Percentiles rank a stretch among this genome's conserved stretches.
phyloP scores from a whole-genome alignment of 768 basidiomycete genomes.

The Lentinula sp. region DNA sequence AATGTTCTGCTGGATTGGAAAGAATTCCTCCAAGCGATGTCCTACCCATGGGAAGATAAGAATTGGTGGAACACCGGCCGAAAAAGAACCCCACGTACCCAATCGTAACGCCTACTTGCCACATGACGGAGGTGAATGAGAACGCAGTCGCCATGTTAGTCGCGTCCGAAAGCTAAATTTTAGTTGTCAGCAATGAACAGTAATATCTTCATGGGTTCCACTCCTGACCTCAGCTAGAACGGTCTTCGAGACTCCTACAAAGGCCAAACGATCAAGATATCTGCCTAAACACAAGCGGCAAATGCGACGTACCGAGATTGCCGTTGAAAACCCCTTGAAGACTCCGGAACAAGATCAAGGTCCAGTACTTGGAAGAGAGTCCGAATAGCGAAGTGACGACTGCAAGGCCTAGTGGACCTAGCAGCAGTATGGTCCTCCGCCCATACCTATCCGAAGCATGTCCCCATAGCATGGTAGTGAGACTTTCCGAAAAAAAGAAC shows the following conservation, averaged over 20 bases:
- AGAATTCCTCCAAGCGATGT: constrained; percentile 14
- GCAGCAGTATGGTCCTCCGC: constrained; percentile 8
- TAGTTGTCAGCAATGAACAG: not conserved
- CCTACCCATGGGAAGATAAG: not conserved
- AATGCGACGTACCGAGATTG: constrained; percentile 1
- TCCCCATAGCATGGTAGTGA: not conserved
- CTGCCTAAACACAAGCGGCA: not conserved
- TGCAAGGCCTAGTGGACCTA: constrained; percentile 6
- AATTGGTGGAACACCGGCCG: no score
- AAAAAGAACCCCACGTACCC: not conserved
- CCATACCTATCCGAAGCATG: constrained; percentile 9
- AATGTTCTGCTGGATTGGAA: constrained; percentile 10
- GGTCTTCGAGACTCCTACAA: not conserved
- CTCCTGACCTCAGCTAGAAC: not conserved
- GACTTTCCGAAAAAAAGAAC: constrained; percentile 19
- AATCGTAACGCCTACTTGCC: not conserved
- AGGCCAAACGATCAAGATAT: not conserved
- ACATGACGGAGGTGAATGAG: not conserved
- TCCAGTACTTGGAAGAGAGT: constrained; percentile 7
- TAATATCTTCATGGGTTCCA: not conserved
- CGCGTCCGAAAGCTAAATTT: not conserved
- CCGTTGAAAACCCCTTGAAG: constrained; percentile 8
- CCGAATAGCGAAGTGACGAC: constrained; percentile 9
- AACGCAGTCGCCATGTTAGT: not conserved
- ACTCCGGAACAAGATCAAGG: constrained; percentile 10